Evolutionary conservation across 2,329 filamentous ascomycete genomes (phyloP), one percentile per base, ranked within the genome.

Genomic region (Plectosphaerella sp.): DNA sequence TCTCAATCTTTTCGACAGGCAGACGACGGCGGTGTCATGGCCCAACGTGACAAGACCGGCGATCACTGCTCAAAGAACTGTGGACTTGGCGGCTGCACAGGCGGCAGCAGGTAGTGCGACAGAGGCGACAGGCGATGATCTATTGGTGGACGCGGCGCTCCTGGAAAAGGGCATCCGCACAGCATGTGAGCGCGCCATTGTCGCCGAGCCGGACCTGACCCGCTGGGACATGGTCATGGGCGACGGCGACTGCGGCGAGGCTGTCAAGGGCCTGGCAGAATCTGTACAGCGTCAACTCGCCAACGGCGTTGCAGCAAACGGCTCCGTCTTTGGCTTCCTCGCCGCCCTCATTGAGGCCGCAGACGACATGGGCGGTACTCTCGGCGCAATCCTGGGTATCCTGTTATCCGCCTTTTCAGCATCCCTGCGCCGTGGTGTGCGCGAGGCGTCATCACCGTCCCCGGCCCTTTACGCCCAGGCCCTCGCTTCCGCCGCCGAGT

Each of bases 11-110:
- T 67, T 82, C 2, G 76, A 79, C 54, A 65, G 68, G 22, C 73
- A 74, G 3, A 82, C 79, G 0, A 75, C 70, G 25, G 77, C 78
- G 1, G 72, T 74, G 3, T 71, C 72, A 3, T 80, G 76, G 77
- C 77, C 77, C 1, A 74, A 74, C 33, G 48, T 55, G 35, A 52
- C 53, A 9, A 48, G 51, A 5, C 50, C 45, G 15, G 14, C 47
- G 24, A 36, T 33, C 37, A 14, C 50, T 11, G 39, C 41, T 11
- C 37, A 43, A 45, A 43, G 45, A 24, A 12, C 52, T 1, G 24
- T 35, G 8, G 28, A 7, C 35, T 15, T 36, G 8, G 3, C 16
- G 4, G 37, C 43, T 8, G 45, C 45, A 15, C 15, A 25, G 14
- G 24, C 4, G 28, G 28, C 28, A 33, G 28, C 28, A 33, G 12